These are phyloP conservation scores for Monosporozyma yasuniensis DNA, from an alignment of 805 yeast genomes.

Conservation along the genomic window DNA sequence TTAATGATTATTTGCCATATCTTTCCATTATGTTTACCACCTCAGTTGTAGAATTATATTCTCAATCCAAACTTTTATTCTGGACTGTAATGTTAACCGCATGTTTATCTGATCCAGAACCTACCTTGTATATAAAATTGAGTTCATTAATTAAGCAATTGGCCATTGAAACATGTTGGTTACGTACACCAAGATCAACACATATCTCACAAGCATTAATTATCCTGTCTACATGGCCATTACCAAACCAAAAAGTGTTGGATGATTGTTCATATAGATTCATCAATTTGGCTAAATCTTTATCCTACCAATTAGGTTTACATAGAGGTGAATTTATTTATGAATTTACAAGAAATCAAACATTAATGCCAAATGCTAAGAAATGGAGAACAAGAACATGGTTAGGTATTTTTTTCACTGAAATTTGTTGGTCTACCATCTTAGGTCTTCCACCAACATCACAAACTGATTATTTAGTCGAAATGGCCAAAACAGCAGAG, in stretches of 20 bases:
- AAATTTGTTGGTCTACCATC: constrained; percentile 83
- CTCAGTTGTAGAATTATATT: constrained; percentile 66
- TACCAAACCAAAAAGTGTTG: constrained; percentile 83
- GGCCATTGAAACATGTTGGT: constrained; percentile 90
- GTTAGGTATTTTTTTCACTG: constrained; percentile 80
- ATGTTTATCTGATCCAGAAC: constrained; percentile 78
- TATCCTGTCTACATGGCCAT: constrained; percentile 82
- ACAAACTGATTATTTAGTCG: constrained; percentile 73
- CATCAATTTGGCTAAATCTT: constrained; percentile 74
- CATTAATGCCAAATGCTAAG: constrained; percentile 79
- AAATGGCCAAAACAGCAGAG: constrained; percentile 62
- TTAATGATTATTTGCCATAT: constrained; percentile 58
- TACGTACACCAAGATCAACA: constrained; percentile 85
- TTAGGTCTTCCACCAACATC: constrained; percentile 83
- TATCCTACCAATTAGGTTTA: constrained; percentile 78
- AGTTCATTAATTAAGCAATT: constrained; percentile 74
- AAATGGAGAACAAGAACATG: constrained; percentile 91
- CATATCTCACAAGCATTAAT: constrained; percentile 86
- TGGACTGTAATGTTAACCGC: constrained; percentile 91
- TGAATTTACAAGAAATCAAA: constrained; percentile 86
- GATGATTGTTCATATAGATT: constrained; percentile 90
- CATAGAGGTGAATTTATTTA: constrained; percentile 88
- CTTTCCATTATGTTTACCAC: constrained; percentile 70
- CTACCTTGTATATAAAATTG: constrained; percentile 64
- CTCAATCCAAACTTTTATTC: constrained; percentile 75